These are phyloP conservation scores for Phytopythium cucurbitacearum DNA, from an alignment of 352 stramenopile genomes.

Conservation along the genomic window DNA sequence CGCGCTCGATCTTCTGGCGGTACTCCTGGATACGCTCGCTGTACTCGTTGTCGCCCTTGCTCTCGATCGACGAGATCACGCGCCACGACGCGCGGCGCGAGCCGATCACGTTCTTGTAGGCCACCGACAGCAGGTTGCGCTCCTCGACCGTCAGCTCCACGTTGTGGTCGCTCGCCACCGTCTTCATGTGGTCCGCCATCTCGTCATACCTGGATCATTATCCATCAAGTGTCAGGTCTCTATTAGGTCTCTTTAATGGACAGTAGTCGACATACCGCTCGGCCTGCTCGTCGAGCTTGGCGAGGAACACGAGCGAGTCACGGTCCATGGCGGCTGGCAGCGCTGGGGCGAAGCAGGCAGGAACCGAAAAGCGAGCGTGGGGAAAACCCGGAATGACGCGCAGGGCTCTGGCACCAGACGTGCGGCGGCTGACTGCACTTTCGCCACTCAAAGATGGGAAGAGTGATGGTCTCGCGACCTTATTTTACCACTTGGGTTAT, in stretches of 20 bases:
- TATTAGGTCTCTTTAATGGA: no score
- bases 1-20: slow-evolving; percentile 95
- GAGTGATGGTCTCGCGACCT: no score
- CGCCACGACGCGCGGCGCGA: slow-evolving; percentile 97
- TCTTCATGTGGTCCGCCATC: slow-evolving; percentile 98
- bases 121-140: slow-evolving; percentile 94
- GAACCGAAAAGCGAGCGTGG: not conserved
- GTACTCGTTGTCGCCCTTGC: slow-evolving; percentile 95
- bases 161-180: slow-evolving; percentile 95
- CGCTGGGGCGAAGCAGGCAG: not conserved
- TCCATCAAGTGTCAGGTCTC: not conserved
- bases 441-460: no score
- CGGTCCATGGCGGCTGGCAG: slow-evolving; percentile 53
- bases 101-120: slow-evolving; percentile 98
- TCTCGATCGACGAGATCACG: slow-evolving; percentile 98
- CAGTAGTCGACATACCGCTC: slow-evolving; percentile 43
- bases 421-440: not conserved
- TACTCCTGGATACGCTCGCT: slow-evolving; percentile 89
- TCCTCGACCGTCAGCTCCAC: slow-evolving; percentile 98
- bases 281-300: slow-evolving; percentile 78
- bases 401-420: not conserved
- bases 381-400: not conserved
- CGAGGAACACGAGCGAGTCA: slow-evolving; percentile 76
- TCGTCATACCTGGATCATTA: slow-evolving; percentile 71
- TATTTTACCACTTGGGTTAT: no score